phyloP scores from a whole-genome alignment of 805 yeast species.

The Yamadazyma scolyti region DNA sequence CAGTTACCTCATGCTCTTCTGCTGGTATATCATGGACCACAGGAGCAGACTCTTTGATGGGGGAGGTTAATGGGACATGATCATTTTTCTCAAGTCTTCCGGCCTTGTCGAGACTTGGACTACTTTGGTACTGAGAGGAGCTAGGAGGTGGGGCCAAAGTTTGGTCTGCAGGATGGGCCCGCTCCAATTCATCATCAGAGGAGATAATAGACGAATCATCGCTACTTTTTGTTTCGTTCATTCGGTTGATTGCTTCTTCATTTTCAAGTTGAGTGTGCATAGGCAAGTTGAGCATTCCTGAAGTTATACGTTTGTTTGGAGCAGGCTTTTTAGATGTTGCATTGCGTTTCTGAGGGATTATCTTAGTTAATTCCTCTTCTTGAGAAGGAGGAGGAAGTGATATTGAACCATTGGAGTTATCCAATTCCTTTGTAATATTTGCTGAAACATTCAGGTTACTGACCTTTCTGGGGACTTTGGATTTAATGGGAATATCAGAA shows the following conservation, averaged over 20 bases:
- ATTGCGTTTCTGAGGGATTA: slow-evolving; percentile 29
- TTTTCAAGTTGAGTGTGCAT: slow-evolving; percentile 24
- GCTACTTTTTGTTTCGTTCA: background rate
- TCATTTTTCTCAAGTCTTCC: no score
- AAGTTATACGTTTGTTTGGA: slow-evolving; percentile 28
- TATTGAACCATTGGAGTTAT: slow-evolving; percentile 6
- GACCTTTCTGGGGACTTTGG: slow-evolving; percentile 9
- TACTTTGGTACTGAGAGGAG: slow-evolving; percentile 6
- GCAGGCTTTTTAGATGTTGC: slow-evolving; percentile 1
- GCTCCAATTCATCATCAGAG: slow-evolving; percentile 1
- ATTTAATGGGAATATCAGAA: slow-evolving; percentile 20
- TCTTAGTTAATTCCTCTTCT: slow-evolving; percentile 7
- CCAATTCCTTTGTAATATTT: slow-evolving; percentile 4
- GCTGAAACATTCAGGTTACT: background rate
- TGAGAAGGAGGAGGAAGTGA: slow-evolving; percentile 33
- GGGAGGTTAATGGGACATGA: no score
- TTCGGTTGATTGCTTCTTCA: slow-evolving; percentile 11
- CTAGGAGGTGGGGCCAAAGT: slow-evolving; percentile 7
- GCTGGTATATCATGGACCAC: no score
- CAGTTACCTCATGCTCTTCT: no score
- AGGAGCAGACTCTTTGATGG: no score
- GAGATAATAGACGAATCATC: no score
- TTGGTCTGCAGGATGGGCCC: slow-evolving; percentile 4
- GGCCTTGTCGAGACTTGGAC: no score
- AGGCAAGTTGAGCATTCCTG: slow-evolving; percentile 40